These are phyloP conservation scores for Porpolomopsis calyptriformis DNA, from an alignment of 768 basidiomycete species.

Conservation along the genomic window DNA sequence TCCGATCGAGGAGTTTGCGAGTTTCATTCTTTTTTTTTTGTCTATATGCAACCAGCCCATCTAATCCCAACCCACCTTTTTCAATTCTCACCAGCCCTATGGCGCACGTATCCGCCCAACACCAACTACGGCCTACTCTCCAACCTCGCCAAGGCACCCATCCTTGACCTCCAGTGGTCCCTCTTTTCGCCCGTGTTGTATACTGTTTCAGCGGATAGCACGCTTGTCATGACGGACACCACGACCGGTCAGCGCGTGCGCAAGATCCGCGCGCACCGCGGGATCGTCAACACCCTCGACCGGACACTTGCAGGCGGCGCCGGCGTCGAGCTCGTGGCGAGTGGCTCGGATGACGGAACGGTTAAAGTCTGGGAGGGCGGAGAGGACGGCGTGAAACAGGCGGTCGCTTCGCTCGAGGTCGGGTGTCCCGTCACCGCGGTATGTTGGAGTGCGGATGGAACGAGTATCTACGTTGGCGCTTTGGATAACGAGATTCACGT, in stretches of 20 bases:
- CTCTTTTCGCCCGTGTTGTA: constrained; percentile 63
- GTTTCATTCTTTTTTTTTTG: constrained; percentile 22
- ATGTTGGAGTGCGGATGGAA: constrained; percentile 86
- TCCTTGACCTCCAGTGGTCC: constrained; percentile 89
- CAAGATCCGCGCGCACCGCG: constrained; percentile 81
- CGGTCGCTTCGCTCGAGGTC: constrained; percentile 71
- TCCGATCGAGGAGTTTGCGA: constrained; percentile 83
- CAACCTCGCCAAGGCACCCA: constrained; percentile 79
- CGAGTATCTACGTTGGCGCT: constrained; percentile 82
- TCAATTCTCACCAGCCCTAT: constrained; percentile 45
- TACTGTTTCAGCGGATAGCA: constrained; percentile 86
- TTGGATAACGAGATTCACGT: constrained; percentile 97
- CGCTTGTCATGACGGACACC: constrained; percentile 64
- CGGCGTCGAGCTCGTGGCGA: constrained; percentile 76
- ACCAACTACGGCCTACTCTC: constrained; percentile 85
- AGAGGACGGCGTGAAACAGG: constrained; percentile 58
- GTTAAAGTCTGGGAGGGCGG: constrained; percentile 89
- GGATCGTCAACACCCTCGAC: constrained; percentile 84
- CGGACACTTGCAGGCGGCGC: constrained; percentile 76
- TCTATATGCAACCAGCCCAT: background rate
- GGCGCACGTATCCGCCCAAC: constrained; percentile 87
- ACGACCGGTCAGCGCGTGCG: constrained; percentile 74
- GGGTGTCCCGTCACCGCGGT: constrained; percentile 90
- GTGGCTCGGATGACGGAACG: constrained; percentile 86
- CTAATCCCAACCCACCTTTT: background rate